Base-by-base conservation (phyloP, 306 rosid genomes). In the Adenanthera pavonina region DNA sequence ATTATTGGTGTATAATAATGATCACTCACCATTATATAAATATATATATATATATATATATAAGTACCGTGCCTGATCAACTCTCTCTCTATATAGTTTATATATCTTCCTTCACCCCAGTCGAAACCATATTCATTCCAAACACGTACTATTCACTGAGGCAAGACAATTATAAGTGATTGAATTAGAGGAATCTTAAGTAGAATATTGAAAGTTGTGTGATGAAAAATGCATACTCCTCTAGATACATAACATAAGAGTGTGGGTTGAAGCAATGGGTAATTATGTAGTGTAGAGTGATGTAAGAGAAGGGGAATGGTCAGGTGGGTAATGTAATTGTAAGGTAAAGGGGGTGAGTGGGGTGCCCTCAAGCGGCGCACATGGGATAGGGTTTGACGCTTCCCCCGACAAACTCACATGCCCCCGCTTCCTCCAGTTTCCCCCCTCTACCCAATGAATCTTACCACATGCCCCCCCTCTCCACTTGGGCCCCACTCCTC, bases 321-420 rank as follows among this genome's bases (percentile, higher is more conserved):
- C 6, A 4, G 46, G 46, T 1, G 46, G 0, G 46, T 41, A 6
- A 41, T 1, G 7, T 25, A 25, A 25, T 25, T 25, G 30, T 25
- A 25, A 25, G 30, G 44, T 5, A 2, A n/a, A n/a, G 52, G 65
- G 60, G 78, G 90, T 73, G 43, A 87, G 89, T 87, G 93, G 96
- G 91, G 91, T 80, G 88, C 95, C 94, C 97, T 83, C 80, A 82
- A 92, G 84, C 92, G 90, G 78, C 92, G 97, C 98, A 89, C 97
- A 90, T 94, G 98, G 98, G 80, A 85, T 85, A 81, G 95, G 92
- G 92, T 92, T 94, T 87, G 89, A 88, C 85, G 80, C 73, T 56
- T 80, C 56, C 34, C 51, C 88, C 91, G 89, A 86, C 98, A 94
- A 72, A 77, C 68, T 89, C 97, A 92, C 98, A 90, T 94, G 98